A percentile compares a stretch with the other conserved stretches of the same genome.
Evolutionary conservation across 192 early-diverging fungal species (phyloP).

Genomic region (Rhizophagus prolifer): DNA sequence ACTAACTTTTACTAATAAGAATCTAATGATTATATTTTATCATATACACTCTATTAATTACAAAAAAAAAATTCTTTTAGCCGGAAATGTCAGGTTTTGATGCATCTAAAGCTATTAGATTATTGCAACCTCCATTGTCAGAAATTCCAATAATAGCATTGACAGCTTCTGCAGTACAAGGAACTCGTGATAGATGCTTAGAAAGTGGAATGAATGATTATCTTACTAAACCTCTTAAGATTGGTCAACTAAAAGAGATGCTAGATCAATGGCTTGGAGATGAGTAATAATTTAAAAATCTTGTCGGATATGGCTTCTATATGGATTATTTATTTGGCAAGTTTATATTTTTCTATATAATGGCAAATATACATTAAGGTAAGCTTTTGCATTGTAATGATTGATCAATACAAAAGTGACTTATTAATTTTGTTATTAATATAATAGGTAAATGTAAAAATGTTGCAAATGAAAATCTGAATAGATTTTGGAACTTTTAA

Average conservation of each 20-base stretch:
- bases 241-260: slow-evolving; percentile 38
- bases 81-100: slow-evolving; percentile 62
- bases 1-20: no score
- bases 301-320: no score
- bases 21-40: no score
- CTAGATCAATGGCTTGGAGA: slow-evolving; percentile 40
- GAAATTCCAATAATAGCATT: slow-evolving; percentile 57
- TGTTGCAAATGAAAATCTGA: no score
- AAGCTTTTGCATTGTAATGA: no score
- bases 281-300: background rate
- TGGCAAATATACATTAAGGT: no score
- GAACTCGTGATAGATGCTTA: slow-evolving; percentile 48
- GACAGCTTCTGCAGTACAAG: slow-evolving; percentile 54
- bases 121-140: slow-evolving; percentile 31
- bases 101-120: slow-evolving; percentile 47
- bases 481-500: no score
- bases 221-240: slow-evolving; percentile 49
- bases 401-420: no score
- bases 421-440: no score
- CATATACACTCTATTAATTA: background rate
- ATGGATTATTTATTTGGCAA: no score
- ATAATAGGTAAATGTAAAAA: no score
- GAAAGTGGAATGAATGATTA: slow-evolving; percentile 48
- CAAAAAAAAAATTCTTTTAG: background rate
- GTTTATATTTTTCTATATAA: no score